Conservation (phyloP, 2,329 filamentous ascomycete genomes). For the Fusarium subglutinans region DNA sequence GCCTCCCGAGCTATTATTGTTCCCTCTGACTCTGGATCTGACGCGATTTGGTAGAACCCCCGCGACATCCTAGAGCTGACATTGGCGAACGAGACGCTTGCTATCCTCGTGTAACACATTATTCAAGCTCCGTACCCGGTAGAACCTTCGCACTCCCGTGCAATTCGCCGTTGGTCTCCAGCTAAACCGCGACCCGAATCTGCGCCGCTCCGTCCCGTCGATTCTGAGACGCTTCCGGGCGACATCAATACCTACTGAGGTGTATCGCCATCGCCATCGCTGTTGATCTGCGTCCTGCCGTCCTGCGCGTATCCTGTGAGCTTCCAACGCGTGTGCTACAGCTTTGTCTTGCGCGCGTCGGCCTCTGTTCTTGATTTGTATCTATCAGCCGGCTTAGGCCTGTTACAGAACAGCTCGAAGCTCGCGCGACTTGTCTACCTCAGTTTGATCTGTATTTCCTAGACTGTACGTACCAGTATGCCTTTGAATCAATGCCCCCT, state of each 20-base stretch:
- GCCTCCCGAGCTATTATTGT: conserved; percentile 9
- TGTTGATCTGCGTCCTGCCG: conserved; percentile 20
- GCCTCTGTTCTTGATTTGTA: conserved; percentile 26
- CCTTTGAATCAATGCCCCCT: conserved; percentile 5
- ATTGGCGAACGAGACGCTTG: conserved; percentile 44
- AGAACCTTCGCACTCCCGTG: conserved; percentile 27
- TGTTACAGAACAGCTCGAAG: conserved; percentile 23
- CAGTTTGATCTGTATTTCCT: conserved; percentile 18
- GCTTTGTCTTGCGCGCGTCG: conserved; percentile 27
- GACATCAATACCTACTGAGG: conserved; percentile 18
- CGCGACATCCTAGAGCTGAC: conserved; percentile 24
- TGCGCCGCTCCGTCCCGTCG: conserved; percentile 41
- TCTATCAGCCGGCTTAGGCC: conserved; percentile 23
- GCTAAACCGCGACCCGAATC: conserved; percentile 28
- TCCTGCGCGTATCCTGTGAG: conserved; percentile 30
- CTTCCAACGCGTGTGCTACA: conserved; percentile 34
- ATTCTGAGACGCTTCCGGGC: conserved; percentile 29
- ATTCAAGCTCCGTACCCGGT: conserved; percentile 34
- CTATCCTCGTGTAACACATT: conserved; percentile 40
- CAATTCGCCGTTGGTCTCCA: conserved; percentile 20
- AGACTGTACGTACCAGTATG: conserved; percentile 25
- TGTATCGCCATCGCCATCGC: not conserved
- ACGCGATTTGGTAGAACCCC: conserved; percentile 39
- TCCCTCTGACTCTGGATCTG: conserved; percentile 33
- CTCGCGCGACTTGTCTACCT: conserved; percentile 34